A percentile compares a stretch with the other conserved stretches of the same genome.
Conservation (phyloP, 2,329 filamentous ascomycete genomes). For the Cadophora malorum region DNA sequence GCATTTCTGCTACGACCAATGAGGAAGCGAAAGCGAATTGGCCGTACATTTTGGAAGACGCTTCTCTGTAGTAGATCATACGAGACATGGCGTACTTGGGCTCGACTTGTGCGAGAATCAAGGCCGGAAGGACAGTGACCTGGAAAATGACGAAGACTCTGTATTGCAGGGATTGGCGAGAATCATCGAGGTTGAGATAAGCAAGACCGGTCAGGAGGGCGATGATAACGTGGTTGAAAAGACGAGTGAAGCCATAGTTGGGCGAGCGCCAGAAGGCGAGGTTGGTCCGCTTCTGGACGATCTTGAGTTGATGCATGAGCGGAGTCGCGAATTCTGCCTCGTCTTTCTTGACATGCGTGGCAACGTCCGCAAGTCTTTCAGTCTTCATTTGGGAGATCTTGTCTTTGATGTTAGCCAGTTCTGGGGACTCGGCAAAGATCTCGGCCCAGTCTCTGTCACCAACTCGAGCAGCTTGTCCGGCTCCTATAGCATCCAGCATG, state of each 20-base stretch:
- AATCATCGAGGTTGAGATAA: slow-evolving; percentile 79
- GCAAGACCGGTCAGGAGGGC: slow-evolving; percentile 80
- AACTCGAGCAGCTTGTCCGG: slow-evolving; percentile 65
- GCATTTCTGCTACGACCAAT: slow-evolving; percentile 83
- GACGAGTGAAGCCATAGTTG: slow-evolving; percentile 86
- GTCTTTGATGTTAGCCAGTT: slow-evolving; percentile 60
- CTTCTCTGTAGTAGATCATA: slow-evolving; percentile 85
- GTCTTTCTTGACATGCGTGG: slow-evolving; percentile 43
- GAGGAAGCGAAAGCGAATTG: slow-evolving; percentile 78
- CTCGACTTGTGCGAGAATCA: slow-evolving; percentile 85
- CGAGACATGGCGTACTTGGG: slow-evolving; percentile 82
- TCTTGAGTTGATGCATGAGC: slow-evolving; percentile 76
- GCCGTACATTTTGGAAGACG: slow-evolving; percentile 85
- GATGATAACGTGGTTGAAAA: slow-evolving; percentile 85
- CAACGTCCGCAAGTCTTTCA: slow-evolving; percentile 55
- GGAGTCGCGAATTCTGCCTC: slow-evolving; percentile 86
- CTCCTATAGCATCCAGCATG: slow-evolving; percentile 64
- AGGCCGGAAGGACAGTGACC: slow-evolving; percentile 80
- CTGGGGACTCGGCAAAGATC: slow-evolving; percentile 64
- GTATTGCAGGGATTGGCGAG: slow-evolving; percentile 79
- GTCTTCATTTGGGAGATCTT: slow-evolving; percentile 62
- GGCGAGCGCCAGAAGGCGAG: slow-evolving; percentile 84
- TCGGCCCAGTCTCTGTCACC: slow-evolving; percentile 70
- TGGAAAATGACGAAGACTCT: slow-evolving; percentile 92
- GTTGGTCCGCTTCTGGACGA: slow-evolving; percentile 76